A percentile compares a stretch with the other conserved stretches of the same genome.
These are phyloP conservation scores for Exsudoporus floridanus DNA, from an alignment of 1,284 basidiomycete species.

Conservation along the genomic window DNA sequence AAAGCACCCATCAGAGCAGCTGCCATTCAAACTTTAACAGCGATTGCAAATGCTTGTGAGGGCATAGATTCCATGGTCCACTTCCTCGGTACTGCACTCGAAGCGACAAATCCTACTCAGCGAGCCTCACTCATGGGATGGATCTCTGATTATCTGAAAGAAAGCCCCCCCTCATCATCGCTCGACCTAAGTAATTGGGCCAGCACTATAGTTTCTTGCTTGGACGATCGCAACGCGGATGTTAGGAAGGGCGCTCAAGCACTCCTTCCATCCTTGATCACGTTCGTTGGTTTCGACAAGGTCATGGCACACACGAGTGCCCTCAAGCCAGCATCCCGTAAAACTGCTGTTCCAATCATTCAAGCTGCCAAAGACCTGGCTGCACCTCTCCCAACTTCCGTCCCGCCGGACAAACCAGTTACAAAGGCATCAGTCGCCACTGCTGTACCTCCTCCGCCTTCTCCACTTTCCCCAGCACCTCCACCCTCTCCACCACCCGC, in stretches of 20 bases:
- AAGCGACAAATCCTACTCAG: conserved; percentile 86
- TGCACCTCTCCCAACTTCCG: conserved; percentile 28
- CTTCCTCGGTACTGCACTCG: conserved; percentile 78
- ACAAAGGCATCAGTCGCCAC: conserved; percentile 17
- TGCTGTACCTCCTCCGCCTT: conserved; percentile 16
- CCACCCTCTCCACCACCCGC: conserved; percentile 41
- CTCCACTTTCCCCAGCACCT: conserved; percentile 29
- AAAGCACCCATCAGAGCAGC: conserved; percentile 85
- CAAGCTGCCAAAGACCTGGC: conserved; percentile 64
- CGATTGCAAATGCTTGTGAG: conserved; percentile 84
- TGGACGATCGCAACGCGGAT: conserved; percentile 92
- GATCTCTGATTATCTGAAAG: conserved; percentile 80
- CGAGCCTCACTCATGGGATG: conserved; percentile 84
- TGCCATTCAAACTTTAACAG: conserved; percentile 76
- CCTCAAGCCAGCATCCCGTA: conserved; percentile 89
- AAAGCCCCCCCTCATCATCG: conserved; percentile 51
- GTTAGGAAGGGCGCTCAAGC: conserved; percentile 90
- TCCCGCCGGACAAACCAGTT: conserved; percentile 28
- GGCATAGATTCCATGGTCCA: conserved; percentile 80
- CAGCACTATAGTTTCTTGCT: conserved; percentile 69
- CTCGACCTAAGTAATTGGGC: conserved; percentile 81
- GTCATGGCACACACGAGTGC: conserved; percentile 85
- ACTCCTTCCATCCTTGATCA: conserved; percentile 78
- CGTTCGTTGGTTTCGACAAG: conserved; percentile 78
- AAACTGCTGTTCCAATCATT: conserved; percentile 84